These are phyloP conservation scores for Ilex asprella DNA, from an alignment of 257 asterid species.

Conservation along the genomic window DNA sequence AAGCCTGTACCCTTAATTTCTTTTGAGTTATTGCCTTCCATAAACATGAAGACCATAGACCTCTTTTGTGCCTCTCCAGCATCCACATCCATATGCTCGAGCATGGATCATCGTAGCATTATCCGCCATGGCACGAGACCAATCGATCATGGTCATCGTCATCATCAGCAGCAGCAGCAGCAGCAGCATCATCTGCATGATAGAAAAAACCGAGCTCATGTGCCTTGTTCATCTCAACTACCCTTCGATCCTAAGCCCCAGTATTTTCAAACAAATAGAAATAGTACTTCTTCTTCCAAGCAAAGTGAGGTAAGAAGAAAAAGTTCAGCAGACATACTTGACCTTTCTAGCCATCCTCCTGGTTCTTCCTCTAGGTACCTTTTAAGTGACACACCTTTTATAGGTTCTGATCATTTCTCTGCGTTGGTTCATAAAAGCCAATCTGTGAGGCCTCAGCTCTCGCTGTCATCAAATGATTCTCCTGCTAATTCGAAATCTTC, in stretches of 20 bases:
- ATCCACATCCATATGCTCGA: conserved; percentile 83
- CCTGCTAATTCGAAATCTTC: conserved; percentile 7
- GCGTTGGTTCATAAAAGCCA: conserved; percentile 18
- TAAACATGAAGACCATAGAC: conserved; percentile 59
- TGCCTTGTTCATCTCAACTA: conserved; percentile 55
- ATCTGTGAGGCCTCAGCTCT: not conserved
- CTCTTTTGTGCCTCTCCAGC: conserved; percentile 80
- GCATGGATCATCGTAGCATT: conserved; percentile 56
- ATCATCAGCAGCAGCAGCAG: conserved; percentile 11
- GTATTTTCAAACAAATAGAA: conserved; percentile 25
- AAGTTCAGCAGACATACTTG: conserved; percentile 63
- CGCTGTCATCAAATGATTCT: not conserved
- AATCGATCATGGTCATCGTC: conserved; percentile 24
- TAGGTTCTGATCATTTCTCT: conserved; percentile 22
- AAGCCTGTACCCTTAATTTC: not conserved
- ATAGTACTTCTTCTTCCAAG: conserved; percentile 13
- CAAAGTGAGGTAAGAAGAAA: conserved; percentile 40
- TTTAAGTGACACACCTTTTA: conserved; percentile 38
- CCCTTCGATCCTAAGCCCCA: conserved; percentile 52
- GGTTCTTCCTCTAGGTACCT: conserved; percentile 33
- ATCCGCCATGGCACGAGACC: conserved; percentile 28
- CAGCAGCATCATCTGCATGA: conserved; percentile 29
- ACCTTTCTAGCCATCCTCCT: conserved; percentile 16
- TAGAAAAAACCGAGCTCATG: conserved; percentile 13
- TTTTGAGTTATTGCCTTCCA: not conserved